A percentile compares a stretch with the other conserved stretches of the same genome.
Evolutionary conservation across 768 basidiomycete genomes (phyloP).

Genomic region (Lentinula boryana): DNA sequence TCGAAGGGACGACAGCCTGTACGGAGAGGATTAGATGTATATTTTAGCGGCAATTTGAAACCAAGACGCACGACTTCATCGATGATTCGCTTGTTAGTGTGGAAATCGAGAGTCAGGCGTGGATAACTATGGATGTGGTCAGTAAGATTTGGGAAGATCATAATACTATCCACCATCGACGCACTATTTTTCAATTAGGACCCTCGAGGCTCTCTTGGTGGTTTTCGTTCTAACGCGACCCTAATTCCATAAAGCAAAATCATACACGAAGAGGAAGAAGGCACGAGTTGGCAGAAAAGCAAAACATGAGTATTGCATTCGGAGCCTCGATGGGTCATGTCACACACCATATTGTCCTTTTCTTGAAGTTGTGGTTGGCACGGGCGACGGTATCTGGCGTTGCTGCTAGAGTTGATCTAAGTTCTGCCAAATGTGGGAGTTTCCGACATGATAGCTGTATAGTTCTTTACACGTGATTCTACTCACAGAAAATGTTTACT

Average conservation of each 20-base stretch:
- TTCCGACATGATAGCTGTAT: background rate
- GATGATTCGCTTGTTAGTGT: slow-evolving; percentile 99
- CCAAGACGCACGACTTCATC: slow-evolving; percentile 80
- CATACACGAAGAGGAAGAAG: background rate
- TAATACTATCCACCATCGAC: slow-evolving; percentile 22
- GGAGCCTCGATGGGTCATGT: background rate
- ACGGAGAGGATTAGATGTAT: background rate
- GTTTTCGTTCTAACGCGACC: slow-evolving; percentile 99
- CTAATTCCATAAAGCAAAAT: slow-evolving; percentile 31
- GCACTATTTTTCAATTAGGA: slow-evolving; percentile 99
- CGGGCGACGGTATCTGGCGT: background rate
- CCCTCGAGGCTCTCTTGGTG: slow-evolving; percentile 97
- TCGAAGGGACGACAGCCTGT: slow-evolving; percentile 91
- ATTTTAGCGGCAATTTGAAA: slow-evolving; percentile 5
- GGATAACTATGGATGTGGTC: slow-evolving; percentile 65
- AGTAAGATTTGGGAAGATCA: background rate
- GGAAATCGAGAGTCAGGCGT: slow-evolving; percentile 97
- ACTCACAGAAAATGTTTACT: background rate
- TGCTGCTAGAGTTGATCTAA: background rate
- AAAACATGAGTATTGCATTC: background rate
- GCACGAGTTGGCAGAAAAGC: background rate
- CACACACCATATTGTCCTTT: slow-evolving; percentile 14
- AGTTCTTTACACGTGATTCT: slow-evolving; percentile 4
- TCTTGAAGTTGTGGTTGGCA: slow-evolving; percentile 5
- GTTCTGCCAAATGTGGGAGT: background rate